Conservation (phyloP, 345 rosid species). For the Populus alba region DNA sequence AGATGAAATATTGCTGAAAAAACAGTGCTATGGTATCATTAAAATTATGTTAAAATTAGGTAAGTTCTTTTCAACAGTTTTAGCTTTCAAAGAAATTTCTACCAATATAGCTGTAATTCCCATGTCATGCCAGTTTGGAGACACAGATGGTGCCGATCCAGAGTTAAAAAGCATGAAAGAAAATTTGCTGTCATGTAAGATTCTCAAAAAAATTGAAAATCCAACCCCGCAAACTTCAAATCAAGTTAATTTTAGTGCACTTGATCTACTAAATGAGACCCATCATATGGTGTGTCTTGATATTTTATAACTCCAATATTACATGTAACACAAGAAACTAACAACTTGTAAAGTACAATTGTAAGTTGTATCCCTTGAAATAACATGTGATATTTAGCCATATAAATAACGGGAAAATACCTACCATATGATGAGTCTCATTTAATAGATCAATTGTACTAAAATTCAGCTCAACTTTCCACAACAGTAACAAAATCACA, state of each 20-base stretch:
- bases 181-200: neutral
- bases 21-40: too few species aligned
- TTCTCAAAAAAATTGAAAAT: neutral
- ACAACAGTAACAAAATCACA: neutral
- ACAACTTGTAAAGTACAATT: neutral
- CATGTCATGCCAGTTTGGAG: too few species aligned
- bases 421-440: constrained; percentile 6
- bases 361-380: neutral
- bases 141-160: neutral
- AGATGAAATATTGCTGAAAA: too few species aligned
- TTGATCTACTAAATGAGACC: constrained; percentile 13
- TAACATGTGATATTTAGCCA: neutral
- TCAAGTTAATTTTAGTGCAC: neutral
- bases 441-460: constrained; percentile 1
- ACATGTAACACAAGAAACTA: constrained; percentile 3
- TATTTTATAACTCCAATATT: neutral
- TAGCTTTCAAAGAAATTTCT: too few species aligned
- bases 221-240: neutral
- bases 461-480: neutral
- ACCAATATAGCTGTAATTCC: too few species aligned
- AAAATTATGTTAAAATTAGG: too few species aligned
- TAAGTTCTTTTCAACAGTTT: too few species aligned
- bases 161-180: too few species aligned
- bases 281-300: neutral
- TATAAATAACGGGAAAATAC: neutral